A percentile compares a stretch with the other conserved stretches of the same genome.
phyloP scores from a whole-genome alignment of 176 grass and related monocot genomes.

The Musa beccarii region DNA sequence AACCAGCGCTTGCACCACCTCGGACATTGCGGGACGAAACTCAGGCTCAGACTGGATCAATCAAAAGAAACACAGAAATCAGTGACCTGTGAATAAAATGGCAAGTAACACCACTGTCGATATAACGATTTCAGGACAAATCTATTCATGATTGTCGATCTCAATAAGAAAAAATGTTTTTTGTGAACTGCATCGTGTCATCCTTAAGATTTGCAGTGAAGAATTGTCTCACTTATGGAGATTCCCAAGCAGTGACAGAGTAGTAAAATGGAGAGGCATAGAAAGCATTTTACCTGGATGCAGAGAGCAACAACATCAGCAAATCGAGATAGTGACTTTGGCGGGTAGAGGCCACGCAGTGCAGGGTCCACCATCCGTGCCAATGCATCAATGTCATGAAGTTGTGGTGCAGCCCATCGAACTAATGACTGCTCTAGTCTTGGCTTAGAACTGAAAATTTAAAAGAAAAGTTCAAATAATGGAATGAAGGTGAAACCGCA shows the following conservation, averaged over 20 bases:
- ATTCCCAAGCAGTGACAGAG: too few species aligned
- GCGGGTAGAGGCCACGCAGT: constrained; percentile 67
- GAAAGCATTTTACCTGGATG: constrained; percentile 51
- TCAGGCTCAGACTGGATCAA: constrained; percentile 49
- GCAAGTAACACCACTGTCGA: background rate
- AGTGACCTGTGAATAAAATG: background rate
- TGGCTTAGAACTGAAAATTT: constrained; percentile 37
- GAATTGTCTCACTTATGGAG: background rate
- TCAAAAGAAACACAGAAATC: constrained; percentile 7
- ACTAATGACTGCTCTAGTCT: constrained; percentile 67
- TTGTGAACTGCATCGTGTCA: background rate
- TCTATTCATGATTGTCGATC: too few species aligned
- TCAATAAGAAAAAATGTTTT: too few species aligned
- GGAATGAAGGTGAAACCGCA: background rate
- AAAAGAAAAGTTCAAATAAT: background rate
- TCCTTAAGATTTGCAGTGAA: background rate
- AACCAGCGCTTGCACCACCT: constrained; percentile 57
- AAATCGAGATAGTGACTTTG: constrained; percentile 80
- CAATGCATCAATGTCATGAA: constrained; percentile 80
- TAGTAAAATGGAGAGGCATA: constrained; percentile 4
- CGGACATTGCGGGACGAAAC: constrained; percentile 65
- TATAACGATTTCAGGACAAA: too few species aligned
- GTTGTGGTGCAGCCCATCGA: constrained; percentile 62
- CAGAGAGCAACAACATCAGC: constrained; percentile 62
- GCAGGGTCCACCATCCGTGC: constrained; percentile 72